Percentiles rank a stretch among this genome's conserved stretches.
Conservation (phyloP, 2,329 filamentous ascomycete genomes). For the Hypocrella siamensis region DNA sequence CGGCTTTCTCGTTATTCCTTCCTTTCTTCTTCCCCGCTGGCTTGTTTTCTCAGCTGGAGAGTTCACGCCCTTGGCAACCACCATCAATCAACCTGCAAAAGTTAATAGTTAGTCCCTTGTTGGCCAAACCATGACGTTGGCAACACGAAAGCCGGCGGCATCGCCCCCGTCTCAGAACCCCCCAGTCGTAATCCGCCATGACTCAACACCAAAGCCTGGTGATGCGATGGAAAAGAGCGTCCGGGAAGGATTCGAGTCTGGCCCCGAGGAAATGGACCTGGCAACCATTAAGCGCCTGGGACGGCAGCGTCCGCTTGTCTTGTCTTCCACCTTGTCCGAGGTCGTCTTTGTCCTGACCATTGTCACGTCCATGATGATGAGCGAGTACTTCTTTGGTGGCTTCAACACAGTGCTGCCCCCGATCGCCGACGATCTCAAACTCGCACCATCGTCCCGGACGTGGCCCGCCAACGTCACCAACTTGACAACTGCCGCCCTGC, state of each 20-base stretch:
- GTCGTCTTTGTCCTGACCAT: constrained; percentile 46
- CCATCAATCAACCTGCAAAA: too few relatives aligned
- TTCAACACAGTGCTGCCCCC: constrained; percentile 60
- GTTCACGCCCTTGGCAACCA: too few relatives aligned
- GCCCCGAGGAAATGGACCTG: constrained; percentile 6
- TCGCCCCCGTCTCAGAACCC: too few relatives aligned
- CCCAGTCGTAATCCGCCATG: too few relatives aligned
- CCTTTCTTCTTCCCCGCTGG: too few relatives aligned
- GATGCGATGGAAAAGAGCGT: constrained; percentile 1
- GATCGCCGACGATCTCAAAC: constrained; percentile 43
- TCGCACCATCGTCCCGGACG: constrained; percentile 42
- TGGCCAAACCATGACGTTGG: too few relatives aligned
- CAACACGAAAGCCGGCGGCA: too few relatives aligned
- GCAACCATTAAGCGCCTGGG: constrained; percentile 42
- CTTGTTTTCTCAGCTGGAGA: too few relatives aligned
- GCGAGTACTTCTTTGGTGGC: constrained; percentile 63
- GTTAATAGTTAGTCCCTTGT: too few relatives aligned
- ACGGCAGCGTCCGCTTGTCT: constrained; percentile 41
- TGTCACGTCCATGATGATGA: constrained; percentile 46
- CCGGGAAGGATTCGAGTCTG: background rate
- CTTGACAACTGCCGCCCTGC: constrained; percentile 35
- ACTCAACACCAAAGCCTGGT: too few relatives aligned
- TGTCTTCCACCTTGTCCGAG: constrained; percentile 38
- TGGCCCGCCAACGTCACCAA: constrained; percentile 53
- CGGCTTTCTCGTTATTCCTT: too few relatives aligned